Evolutionary conservation across 73 alveolate species (phyloP), one percentile per base, ranked within the genome.

Genomic region (Tetrahymena elliotti): DNA sequence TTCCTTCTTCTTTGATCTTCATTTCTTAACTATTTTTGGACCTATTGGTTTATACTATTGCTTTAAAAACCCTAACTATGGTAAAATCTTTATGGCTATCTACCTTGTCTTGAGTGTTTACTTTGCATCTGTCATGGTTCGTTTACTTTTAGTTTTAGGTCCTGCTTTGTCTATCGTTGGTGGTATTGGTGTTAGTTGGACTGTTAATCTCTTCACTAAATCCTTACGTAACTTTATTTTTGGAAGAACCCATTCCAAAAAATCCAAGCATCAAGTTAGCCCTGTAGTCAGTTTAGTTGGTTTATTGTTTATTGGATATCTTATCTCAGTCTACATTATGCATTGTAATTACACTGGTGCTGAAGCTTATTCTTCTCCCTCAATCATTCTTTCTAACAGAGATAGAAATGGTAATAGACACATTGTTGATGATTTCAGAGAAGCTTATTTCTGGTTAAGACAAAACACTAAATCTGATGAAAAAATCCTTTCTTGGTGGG

Each of bases 401-500:
- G 99, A 97, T 83, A 95, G 97, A 93, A 95, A 93, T 83, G 99
- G 99, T 54, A 96, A 94, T 83, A 95, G 99, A 96, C 97, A 97
- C 54, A 97, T 98, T 35, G 96, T 98, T 0, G 99, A 98, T 96
- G 99, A 98, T 95, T 98, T 95, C 95, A 96, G 99, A 96, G 99
- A 98, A 93, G 99, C 99, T 36, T 98, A 98, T 93, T 98, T 97
- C 96, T 98, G 99, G 99, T 93, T 98, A 24, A 97, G 99, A 94
- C 95, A 94, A 98, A 98, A 98, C 95, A 98, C 99, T 34, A 96
- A 94, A 41, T 97, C 98, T 52, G 98, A 97, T 96, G 98, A 98
- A 38, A 97, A 97, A 93, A 97, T 98, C 13, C 97, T 98, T 97
- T 95, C 98, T 6, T 98, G 99, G 99, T 98, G 99, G 99, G 99